These are phyloP conservation scores for Hygrocybe punicea DNA, from an alignment of 768 basidiomycete genomes.

Conservation along the genomic window DNA sequence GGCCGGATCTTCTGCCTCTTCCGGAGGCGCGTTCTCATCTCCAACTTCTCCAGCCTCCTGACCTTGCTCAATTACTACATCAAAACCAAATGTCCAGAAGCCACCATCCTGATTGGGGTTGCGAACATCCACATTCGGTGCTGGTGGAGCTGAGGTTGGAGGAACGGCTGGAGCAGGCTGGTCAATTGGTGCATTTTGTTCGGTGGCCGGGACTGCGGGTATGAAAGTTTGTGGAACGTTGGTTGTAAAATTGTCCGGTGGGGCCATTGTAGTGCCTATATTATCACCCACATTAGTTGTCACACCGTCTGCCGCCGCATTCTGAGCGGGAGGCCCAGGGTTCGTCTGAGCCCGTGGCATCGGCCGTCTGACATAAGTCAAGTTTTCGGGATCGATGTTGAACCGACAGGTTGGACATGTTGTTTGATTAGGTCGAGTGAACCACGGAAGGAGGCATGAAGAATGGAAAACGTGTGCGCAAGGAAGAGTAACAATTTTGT, in stretches of 20 bases:
- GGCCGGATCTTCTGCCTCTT: background rate
- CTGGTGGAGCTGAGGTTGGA: background rate
- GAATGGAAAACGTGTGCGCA: conserved; percentile 83
- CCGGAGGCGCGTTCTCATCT: background rate
- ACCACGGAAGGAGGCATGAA: conserved; percentile 77
- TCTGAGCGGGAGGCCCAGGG: background rate
- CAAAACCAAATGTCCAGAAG: conserved; percentile 8
- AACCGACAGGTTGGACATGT: conserved; percentile 84
- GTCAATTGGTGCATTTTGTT: background rate
- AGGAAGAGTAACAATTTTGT: conserved; percentile 63
- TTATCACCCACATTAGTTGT: background rate
- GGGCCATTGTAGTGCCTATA: background rate
- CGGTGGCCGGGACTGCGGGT: background rate
- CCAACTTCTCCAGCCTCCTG: background rate
- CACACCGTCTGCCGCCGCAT: background rate
- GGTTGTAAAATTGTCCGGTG: background rate
- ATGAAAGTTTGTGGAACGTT: background rate
- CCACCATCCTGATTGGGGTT: background rate
- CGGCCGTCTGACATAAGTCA: conserved; percentile 47
- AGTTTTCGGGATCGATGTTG: conserved; percentile 74
- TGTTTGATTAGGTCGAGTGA: conserved; percentile 71
- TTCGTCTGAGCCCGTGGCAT: conserved; percentile 13
- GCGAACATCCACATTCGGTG: background rate
- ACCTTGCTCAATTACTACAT: background rate
- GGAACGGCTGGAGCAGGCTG: background rate